Evolutionary conservation across 345 rosid species (phyloP), one percentile per base, ranked within the genome.

Genomic region (Lepidium aucheri): DNA sequence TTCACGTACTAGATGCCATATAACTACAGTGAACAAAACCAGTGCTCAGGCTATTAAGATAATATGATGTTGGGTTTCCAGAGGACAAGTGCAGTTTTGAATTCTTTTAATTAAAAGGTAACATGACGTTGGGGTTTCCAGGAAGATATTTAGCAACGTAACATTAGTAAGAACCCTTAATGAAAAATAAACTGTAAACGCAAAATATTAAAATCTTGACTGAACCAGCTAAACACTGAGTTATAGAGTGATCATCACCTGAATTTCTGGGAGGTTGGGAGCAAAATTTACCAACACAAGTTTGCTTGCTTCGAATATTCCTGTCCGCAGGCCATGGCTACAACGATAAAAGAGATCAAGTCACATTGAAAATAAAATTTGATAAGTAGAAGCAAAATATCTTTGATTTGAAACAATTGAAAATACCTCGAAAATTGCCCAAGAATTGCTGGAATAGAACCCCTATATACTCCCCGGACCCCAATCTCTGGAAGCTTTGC

Each of bases 311-410:
- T 94, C 99, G 28, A 80, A 88, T 67, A 94, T 82, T 78, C 97
- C 99, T 24, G 99, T 94, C 67, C 99, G 85, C 74, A 94, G 77
- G 45, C 97, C 98, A 79, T 92, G 97, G 75, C 98, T 92, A 70
- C 63, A 73, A 70, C 40, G 28, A 56, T n/a, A 35, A 70, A 58
- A 61, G 50, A 76, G 54, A 42, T 51, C 35, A 51, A 30, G 64
- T 39, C 43, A 56, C 30, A 55, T 26, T 45, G 13, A 20, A 55
- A 67, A 60, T 17, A 7, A 74, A 68, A 13, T 28, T 53, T 41
- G 13, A 63, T 12, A 40, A 39, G 15, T 12, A 47, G 1, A 36
- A 60, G 18, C 0, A 13, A 68, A 20, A 8, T 10, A 73, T 26
- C 24, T 9, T 53, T 26, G 64, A 74, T 18, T 14, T 53, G 32